phyloP scores from a whole-genome alignment of 129 eudicot species.

The Saussurea involucrata region DNA sequence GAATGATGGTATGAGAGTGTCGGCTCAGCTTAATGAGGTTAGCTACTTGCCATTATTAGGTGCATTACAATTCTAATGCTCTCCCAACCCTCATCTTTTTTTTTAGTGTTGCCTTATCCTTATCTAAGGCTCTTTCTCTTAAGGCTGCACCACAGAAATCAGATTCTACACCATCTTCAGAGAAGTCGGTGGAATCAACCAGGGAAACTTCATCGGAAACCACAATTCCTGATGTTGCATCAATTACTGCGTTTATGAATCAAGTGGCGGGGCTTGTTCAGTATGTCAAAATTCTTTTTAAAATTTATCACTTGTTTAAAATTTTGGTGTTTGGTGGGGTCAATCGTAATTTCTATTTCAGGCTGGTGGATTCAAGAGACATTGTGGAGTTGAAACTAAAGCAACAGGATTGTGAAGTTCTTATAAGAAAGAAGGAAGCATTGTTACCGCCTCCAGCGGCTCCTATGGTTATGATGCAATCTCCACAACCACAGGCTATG shows the following conservation, averaged over 20 bases:
- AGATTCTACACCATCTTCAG: constrained; percentile 35
- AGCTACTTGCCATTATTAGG: constrained; percentile 1
- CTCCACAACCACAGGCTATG: constrained; percentile 47
- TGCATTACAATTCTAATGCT: not conserved
- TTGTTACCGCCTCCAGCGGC: constrained; percentile 50
- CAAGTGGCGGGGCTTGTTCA: constrained; percentile 81
- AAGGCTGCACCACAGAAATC: constrained; percentile 42
- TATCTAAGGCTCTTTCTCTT: constrained; percentile 12
- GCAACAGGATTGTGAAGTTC: constrained; percentile 70
- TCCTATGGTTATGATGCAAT: constrained; percentile 50
- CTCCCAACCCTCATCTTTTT: not conserved
- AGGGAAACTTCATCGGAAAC: constrained; percentile 20
- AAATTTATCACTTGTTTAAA: not conserved
- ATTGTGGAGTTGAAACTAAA: constrained; percentile 76
- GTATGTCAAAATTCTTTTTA: constrained; percentile 33
- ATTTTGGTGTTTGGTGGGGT: not conserved
- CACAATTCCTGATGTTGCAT: constrained; percentile 49
- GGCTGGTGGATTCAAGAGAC: constrained; percentile 92
- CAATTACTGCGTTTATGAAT: constrained; percentile 58
- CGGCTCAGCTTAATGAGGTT: constrained; percentile 64
- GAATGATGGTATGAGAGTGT: constrained; percentile 43
- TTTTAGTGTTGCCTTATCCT: not conserved
- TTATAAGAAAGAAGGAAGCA: constrained; percentile 78
- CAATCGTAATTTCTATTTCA: constrained; percentile 19
- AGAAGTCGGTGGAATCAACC: constrained; percentile 25